Conservation (phyloP, 2,329 filamentous ascomycete species). For the Nigrospora osmanthi region DNA sequence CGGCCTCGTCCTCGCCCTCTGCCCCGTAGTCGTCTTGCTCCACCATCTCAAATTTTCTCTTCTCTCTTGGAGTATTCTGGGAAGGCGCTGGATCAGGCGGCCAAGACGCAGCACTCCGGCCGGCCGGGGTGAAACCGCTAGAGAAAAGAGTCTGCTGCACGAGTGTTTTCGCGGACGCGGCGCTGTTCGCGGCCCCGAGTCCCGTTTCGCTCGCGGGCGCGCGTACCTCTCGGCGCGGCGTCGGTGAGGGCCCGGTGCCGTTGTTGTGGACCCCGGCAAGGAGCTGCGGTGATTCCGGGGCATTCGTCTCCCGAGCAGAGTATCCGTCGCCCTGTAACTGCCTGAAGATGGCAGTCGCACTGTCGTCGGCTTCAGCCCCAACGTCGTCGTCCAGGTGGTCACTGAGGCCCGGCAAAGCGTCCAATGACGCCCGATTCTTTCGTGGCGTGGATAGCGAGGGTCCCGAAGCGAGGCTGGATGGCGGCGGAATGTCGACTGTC, state of each 20-base stretch:
- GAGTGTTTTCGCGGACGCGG: neutral
- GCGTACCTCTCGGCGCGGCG: too few species aligned
- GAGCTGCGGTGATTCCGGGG: too few species aligned
- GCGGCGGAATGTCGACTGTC: neutral
- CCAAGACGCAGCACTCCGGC: constrained; percentile 10
- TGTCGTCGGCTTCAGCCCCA: constrained; percentile 8
- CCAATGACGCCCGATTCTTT: constrained; percentile 17
- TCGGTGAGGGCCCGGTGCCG: too few species aligned
- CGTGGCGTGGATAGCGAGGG: constrained; percentile 31
- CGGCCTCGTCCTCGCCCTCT: constrained; percentile 12
- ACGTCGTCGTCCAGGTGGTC: constrained; percentile 15
- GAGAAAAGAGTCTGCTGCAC: constrained; percentile 1
- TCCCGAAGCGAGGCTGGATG: constrained; percentile 10
- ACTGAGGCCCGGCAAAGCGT: constrained; percentile 3
- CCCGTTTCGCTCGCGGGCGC: too few species aligned
- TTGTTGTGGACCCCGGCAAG: too few species aligned
- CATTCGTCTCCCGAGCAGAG: too few species aligned
- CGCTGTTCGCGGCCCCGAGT: too few species aligned
- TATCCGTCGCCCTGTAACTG: too few species aligned
- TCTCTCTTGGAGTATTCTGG: too few species aligned
- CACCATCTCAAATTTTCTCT: too few species aligned
- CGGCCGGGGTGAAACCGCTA: constrained; percentile 18
- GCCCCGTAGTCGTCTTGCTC: constrained; percentile 3
- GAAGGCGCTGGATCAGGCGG: neutral
- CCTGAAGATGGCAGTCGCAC: neutral